Evolutionary conservation across 2,329 filamentous ascomycete species (phyloP), one percentile per base, ranked within the genome.

Genomic region (Immersiporthe knoxdaviesiana): DNA sequence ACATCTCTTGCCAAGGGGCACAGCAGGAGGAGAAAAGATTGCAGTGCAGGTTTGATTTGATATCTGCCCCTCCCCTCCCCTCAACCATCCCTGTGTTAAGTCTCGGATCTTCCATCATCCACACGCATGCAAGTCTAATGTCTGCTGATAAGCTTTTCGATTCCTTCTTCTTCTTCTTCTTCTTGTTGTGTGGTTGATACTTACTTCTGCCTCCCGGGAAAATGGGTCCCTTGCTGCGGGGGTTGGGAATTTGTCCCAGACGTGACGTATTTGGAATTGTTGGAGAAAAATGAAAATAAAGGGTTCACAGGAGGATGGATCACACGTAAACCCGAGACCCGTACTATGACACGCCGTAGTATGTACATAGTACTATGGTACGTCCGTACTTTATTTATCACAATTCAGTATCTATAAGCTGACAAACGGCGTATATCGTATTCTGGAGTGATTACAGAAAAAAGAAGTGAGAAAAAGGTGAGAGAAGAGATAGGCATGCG

Each of bases 31-130:
- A 52, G n/a, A 52, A 52, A 27, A n/a, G 7, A 47, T n/a, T n/a
- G n/a, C n/a, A 52, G 50, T n/a, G n/a, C n/a, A n/a, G n/a, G n/a
- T 24, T 18, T 56, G 52, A 56, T 56, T 56, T 56, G 52, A 56
- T n/a, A 30, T 56, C n/a, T 18, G 35, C 14, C 24, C 24, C n/a
- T 3, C 21, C 5, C 14, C 24, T 21, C n/a, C 3, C 21, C 5
- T 21, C n/a, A n/a, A n/a, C n/a, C n/a, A 47, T 47, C 52, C 27
- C 14, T 56, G 52, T 1, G 52, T 14, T 8, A 47, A 47, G 18
- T 21, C 27, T 30, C 52, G 12, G 12, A 32, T 30, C 6, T 18
- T 27, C n/a, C 50, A 47, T n/a, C 18, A 47, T 6, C n/a, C 24
- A 30, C 24, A 56, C 24, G 52, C 52, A 56, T 30, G 12, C 52